Percentiles rank a stretch among this genome's conserved stretches.
Conservation (phyloP, 2,329 filamentous ascomycete species). For the Colletotrichum aenigma region DNA sequence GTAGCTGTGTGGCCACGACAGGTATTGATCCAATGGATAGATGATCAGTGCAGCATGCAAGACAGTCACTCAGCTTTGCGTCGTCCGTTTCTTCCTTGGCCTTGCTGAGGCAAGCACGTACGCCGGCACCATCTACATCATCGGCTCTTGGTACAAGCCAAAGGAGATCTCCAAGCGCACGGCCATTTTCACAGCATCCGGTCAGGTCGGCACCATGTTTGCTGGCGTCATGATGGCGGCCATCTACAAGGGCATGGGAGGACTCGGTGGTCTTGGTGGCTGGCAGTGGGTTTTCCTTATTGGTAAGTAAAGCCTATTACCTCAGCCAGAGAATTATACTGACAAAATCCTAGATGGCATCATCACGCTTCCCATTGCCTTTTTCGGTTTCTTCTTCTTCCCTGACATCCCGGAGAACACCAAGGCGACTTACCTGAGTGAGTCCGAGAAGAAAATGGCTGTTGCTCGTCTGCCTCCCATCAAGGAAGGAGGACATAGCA, state of each 20-base stretch:
- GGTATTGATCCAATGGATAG: rapidly evolving
- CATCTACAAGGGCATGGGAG: conserved; percentile 40
- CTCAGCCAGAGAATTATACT: background rate
- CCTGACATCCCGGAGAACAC: conserved; percentile 50
- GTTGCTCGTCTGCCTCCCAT: conserved; percentile 34
- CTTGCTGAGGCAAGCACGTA: conserved; percentile 43
- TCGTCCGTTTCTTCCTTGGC: conserved; percentile 43
- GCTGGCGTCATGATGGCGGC: conserved; percentile 60
- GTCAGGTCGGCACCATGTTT: conserved; percentile 65
- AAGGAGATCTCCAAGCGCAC: conserved; percentile 66
- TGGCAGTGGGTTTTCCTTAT: conserved; percentile 53
- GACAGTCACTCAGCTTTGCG: conserved; percentile 36
- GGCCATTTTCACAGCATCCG: conserved; percentile 66
- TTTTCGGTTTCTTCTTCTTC: conserved; percentile 55
- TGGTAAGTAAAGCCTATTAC: background rate
- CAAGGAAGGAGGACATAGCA: conserved; percentile 26
- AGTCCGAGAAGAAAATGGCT: conserved; percentile 42
- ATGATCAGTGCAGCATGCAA: conserved; percentile 28
- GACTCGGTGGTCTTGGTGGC: conserved; percentile 47
- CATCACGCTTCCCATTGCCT: conserved; percentile 56
- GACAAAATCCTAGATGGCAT: conserved; percentile 42
- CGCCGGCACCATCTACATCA: conserved; percentile 45
- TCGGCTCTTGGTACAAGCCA: conserved; percentile 63
- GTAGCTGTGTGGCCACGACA: rapidly evolving
- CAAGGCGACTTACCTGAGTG: conserved; percentile 34